A percentile compares a stretch with the other conserved stretches of the same genome.
These are phyloP conservation scores for Arabidopsis arenosa DNA, from an alignment of 345 rosid species.

Conservation along the genomic window DNA sequence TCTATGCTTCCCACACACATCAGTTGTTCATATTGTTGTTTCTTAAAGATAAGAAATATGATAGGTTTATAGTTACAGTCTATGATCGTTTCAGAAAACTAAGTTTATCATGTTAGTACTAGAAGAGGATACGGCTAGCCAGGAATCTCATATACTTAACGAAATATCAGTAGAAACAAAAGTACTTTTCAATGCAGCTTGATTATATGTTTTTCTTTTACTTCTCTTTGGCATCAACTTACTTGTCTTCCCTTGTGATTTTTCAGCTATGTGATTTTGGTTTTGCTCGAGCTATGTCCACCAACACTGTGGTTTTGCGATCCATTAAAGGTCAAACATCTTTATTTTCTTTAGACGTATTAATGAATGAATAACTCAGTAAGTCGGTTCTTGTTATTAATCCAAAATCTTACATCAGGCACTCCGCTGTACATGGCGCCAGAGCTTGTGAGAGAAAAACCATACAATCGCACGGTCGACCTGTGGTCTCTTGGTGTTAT, in stretches of 20 bases:
- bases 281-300: conserved; percentile 98
- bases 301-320: conserved; percentile 92
- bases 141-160: conserved; percentile 15
- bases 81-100: conserved; percentile 24
- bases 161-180: conserved; percentile 8
- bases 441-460: conserved; percentile 94
- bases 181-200: background rate
- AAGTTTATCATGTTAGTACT: conserved; percentile 5
- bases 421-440: conserved; percentile 99
- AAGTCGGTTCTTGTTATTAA: conserved; percentile 8
- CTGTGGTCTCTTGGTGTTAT: conserved; percentile 99
- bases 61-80: conserved; percentile 17
- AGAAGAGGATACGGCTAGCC: background rate
- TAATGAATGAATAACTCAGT: conserved; percentile 28
- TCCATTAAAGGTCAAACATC: conserved; percentile 84
- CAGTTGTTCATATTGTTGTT: background rate
- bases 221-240: conserved; percentile 1
- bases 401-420: conserved; percentile 56
- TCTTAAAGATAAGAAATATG: conserved; percentile 1
- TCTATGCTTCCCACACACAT: conserved; percentile 20
- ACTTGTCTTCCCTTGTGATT: conserved; percentile 23
- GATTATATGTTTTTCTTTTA: background rate
- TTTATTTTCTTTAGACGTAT: conserved; percentile 14
- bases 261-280: conserved; percentile 98
- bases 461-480: conserved; percentile 97